Evolutionary conservation across 495 filamentous ascomycete species (phyloP).

Genomic region (Tuber brumale): DNA sequence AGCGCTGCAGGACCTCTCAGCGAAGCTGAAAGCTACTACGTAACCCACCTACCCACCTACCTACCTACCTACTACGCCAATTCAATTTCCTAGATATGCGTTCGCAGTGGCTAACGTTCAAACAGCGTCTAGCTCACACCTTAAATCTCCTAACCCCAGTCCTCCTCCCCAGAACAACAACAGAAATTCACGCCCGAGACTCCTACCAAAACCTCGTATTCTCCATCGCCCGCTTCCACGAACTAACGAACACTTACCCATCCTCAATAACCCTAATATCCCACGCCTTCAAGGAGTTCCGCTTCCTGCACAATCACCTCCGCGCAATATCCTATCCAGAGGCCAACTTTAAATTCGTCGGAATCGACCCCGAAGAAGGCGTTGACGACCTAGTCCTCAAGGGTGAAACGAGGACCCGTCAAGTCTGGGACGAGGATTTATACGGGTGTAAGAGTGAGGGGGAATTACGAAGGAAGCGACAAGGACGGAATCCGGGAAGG

Average conservation of each 20-base stretch:
- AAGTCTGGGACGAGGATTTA: slow-evolving; percentile 50
- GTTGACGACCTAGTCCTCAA: slow-evolving; percentile 43
- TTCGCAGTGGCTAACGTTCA: slow-evolving; percentile 17
- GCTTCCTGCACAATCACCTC: slow-evolving; percentile 64
- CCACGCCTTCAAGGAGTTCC: slow-evolving; percentile 64
- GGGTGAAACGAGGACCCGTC: slow-evolving; percentile 45
- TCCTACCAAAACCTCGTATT: slow-evolving; percentile 74
- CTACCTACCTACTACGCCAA: not conserved
- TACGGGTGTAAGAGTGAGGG: slow-evolving; percentile 46
- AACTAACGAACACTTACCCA: slow-evolving; percentile 49
- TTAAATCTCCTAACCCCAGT: slow-evolving; percentile 43
- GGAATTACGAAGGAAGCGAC: slow-evolving; percentile 48
- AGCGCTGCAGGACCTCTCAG: slow-evolving; percentile 28
- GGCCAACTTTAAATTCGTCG: slow-evolving; percentile 51
- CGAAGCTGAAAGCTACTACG: slow-evolving; percentile 63
- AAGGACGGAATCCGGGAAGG: slow-evolving; percentile 45
- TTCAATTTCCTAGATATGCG: not conserved
- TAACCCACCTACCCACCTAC: slow-evolving; percentile 31
- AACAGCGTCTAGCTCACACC: slow-evolving; percentile 48
- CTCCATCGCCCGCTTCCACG: slow-evolving; percentile 55
- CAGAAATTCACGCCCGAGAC: slow-evolving; percentile 66
- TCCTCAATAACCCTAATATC: slow-evolving; percentile 59
- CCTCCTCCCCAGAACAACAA: slow-evolving; percentile 44
- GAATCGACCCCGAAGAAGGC: slow-evolving; percentile 55
- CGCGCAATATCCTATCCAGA: slow-evolving; percentile 55